Base-by-base conservation (phyloP, 2,329 filamentous ascomycete genomes). In the Aspergillus sp. region DNA sequence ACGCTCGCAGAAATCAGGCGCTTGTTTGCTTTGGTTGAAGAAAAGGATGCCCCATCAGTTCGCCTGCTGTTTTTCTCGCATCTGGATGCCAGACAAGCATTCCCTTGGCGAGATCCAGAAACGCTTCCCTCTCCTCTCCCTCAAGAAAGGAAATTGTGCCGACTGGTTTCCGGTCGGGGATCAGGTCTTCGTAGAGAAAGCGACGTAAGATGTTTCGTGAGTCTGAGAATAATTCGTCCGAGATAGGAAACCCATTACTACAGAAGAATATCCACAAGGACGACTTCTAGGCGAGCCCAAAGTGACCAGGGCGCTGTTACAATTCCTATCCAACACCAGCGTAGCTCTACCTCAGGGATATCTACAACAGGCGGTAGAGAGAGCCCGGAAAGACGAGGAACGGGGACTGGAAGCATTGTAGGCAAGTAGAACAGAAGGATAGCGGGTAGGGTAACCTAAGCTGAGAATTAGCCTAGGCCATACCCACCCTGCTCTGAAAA, bases 21-120 rank as follows among this genome's bases (percentile, higher is more conserved):
- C 46, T 54, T 53, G 15, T 48, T 57, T 54, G 42, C 51, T 55
- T 59, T 52, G 44, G 53, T 55, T 61, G 56, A 51, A 65, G 56
- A 55, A 66, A 67, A 51, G 57, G 58, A 53, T 64, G 61, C 9
- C 5, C 45, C 2, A 42, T 51, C 39, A 67, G 49, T 55, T 67
- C 58, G n/a, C 57, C 54, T 39, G 63, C 64, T 32, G 42, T 53
- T 55, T 58, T 60, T 46, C 64, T 61, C 49, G 2, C 19, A 57
- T 63, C 22, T 38, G 57, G 61, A 49, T 60, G 53, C 65, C 61
- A 67, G 45, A 41, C 38, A 51, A 68, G 60, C 63, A 66, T 68
- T 55, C 33, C 44, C 42, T 54, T 60, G 43, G 50, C 57, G 25
- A 67, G 53, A 54, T 61, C 55, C 39, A 67, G 43, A 57, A 68